Evolutionary conservation across 345 rosid species (phyloP).

Genomic region (Firmiana major): DNA sequence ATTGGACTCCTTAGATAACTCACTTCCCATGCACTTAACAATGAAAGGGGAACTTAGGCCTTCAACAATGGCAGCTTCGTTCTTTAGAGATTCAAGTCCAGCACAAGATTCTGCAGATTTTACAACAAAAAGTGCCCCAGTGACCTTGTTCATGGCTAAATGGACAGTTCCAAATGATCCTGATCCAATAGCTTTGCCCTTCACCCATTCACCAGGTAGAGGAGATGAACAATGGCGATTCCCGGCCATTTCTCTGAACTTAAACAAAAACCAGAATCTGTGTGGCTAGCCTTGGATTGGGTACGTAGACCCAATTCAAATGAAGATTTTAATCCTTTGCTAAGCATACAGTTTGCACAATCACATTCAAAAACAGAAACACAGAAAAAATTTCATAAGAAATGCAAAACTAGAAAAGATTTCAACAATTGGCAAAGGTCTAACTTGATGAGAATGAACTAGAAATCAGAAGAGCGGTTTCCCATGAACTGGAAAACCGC

Average conservation of each 20-base stretch:
- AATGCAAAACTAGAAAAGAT: not conserved
- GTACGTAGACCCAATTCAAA: not conserved
- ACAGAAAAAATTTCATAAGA: not conserved
- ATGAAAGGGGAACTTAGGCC: constrained; percentile 29
- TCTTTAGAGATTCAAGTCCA: constrained; percentile 16
- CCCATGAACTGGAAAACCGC: constrained; percentile 34
- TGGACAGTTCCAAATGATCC: constrained; percentile 36
- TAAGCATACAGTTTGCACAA: constrained; percentile 10
- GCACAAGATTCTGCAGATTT: constrained; percentile 22
- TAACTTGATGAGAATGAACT: not conserved
- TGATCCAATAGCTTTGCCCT: constrained; percentile 29
- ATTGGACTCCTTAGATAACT: not conserved
- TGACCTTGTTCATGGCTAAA: constrained; percentile 31
- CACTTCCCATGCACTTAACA: constrained; percentile 26
- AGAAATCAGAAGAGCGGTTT: constrained; percentile 29
- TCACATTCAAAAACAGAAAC: not conserved
- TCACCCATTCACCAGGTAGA: constrained; percentile 24
- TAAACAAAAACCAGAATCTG: not conserved
- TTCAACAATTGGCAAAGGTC: not conserved
- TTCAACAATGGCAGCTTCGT: constrained; percentile 29
- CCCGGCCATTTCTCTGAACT: constrained; percentile 15
- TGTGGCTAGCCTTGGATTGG: not conserved
- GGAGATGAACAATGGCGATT: not conserved
- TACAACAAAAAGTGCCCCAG: constrained; percentile 27
- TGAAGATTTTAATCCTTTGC: not conserved